phyloP scores from a whole-genome alignment of 176 grass and related monocot species.

The Puya raimondii region DNA sequence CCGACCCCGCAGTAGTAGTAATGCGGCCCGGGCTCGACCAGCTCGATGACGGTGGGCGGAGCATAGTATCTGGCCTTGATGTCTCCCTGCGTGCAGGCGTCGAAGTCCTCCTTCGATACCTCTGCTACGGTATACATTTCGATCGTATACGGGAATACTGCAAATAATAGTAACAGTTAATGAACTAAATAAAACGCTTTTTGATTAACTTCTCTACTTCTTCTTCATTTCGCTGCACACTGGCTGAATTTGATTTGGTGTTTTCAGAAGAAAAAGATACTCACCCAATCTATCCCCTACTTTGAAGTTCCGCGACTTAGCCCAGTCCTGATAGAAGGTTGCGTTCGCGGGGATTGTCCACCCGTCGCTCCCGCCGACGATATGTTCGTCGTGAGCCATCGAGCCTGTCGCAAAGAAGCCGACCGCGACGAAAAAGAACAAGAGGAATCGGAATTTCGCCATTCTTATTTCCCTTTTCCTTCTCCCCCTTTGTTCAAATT shows the following conservation, averaged over 20 bases:
- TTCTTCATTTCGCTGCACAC: too few species aligned
- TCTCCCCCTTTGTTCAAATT: neutral
- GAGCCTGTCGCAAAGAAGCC: conserved; percentile 42
- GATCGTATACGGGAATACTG: conserved; percentile 77
- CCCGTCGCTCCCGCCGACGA: conserved; percentile 74
- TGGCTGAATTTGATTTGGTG: neutral
- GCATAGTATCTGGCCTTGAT: conserved; percentile 45
- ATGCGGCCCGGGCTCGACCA: conserved; percentile 36
- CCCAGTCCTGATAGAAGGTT: conserved; percentile 83
- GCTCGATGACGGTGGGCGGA: conserved; percentile 59
- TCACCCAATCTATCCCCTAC: conserved; percentile 67
- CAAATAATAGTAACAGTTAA: neutral
- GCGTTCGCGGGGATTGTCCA: conserved; percentile 56
- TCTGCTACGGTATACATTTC: conserved; percentile 69
- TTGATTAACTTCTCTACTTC: conserved; percentile 7
- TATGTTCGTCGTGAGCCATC: conserved; percentile 48
- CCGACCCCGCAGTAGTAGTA: conserved; percentile 80
- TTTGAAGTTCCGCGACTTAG: conserved; percentile 29
- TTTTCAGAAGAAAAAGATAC: neutral
- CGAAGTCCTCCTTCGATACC: conserved; percentile 55
- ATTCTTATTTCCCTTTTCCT: neutral
- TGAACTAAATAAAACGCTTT: neutral
- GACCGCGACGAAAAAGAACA: conserved; percentile 31
- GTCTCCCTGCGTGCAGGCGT: conserved; percentile 41
- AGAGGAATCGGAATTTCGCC: conserved; percentile 14